These are phyloP conservation scores for Pseudopithomyces maydicus DNA, from an alignment of 2,329 filamentous ascomycete species.

Conservation along the genomic window DNA sequence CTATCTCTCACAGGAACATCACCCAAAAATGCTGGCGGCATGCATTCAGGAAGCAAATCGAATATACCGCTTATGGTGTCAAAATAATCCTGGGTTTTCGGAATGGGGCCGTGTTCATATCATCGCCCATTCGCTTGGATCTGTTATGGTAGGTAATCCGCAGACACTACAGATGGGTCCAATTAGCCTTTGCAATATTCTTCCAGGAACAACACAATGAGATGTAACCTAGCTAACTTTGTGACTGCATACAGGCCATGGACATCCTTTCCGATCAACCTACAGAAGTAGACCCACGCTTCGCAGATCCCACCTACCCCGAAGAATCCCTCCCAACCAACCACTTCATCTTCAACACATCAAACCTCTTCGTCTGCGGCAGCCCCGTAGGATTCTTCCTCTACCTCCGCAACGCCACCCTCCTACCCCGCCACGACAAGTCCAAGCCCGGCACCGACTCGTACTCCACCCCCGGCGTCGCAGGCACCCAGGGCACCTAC, in stretches of 20 bases:
- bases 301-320: slow-evolving; percentile 36
- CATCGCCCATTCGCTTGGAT: slow-evolving; percentile 91
- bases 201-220: too few species aligned
- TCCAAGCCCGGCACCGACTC: slow-evolving; percentile 76
- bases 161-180: too few species aligned
- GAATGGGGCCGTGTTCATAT: slow-evolving; percentile 84
- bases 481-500: slow-evolving; percentile 79
- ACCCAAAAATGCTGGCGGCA: slow-evolving; percentile 90
- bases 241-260: slow-evolving; percentile 56
- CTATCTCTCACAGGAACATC: slow-evolving; percentile 89
- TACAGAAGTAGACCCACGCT: slow-evolving; percentile 63
- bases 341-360: slow-evolving; percentile 88
- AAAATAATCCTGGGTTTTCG: slow-evolving; percentile 86
- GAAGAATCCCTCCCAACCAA: slow-evolving; percentile 56
- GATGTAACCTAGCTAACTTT: too few species aligned
- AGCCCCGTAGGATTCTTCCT: slow-evolving; percentile 94
- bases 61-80: slow-evolving; percentile 94
- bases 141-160: slow-evolving; percentile 67
- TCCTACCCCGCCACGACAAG: slow-evolving; percentile 77
- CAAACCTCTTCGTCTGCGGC: slow-evolving; percentile 85
- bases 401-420: slow-evolving; percentile 72
- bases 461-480: slow-evolving; percentile 59
- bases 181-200: too few species aligned
- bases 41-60: slow-evolving; percentile 90
- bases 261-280: slow-evolving; percentile 92